These are phyloP conservation scores for Danielia oregonensis DNA, from an alignment of 805 yeast species.

Conservation along the genomic window DNA sequence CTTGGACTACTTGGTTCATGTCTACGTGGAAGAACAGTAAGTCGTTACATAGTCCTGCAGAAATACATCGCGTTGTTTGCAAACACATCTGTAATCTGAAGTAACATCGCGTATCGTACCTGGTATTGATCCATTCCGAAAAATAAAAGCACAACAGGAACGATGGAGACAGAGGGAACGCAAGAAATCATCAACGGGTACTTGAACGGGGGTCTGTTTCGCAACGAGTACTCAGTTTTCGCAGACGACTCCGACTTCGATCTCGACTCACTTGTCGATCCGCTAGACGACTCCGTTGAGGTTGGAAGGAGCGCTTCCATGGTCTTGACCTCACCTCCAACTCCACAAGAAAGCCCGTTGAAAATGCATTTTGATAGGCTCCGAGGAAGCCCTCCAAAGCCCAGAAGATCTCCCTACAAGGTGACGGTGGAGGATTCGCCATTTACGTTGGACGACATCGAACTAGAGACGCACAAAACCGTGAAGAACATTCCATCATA, in stretches of 20 bases:
- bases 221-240: neutral
- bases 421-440: neutral
- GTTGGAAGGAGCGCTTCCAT: neutral
- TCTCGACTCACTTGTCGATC: constrained; percentile 4
- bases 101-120: no score
- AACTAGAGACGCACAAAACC: neutral
- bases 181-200: constrained; percentile 12
- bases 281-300: constrained; percentile 5
- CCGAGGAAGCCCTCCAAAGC: constrained; percentile 12
- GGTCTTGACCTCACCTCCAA: constrained; percentile 6
- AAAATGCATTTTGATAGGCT: constrained; percentile 9
- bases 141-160: no score
- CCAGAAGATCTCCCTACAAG: neutral
- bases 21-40: constrained; percentile 38
- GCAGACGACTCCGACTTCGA: constrained; percentile 3
- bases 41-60: no score
- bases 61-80: no score
- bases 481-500: neutral
- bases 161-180: neutral
- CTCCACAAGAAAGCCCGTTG: constrained; percentile 7
- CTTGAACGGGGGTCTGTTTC: constrained; percentile 1
- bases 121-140: no score
- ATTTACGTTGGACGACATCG: neutral
- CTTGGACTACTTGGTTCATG: constrained; percentile 55
- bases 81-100: no score